A percentile compares a stretch with the other conserved stretches of the same genome.
phyloP scores from a whole-genome alignment of 140 eudicot species.

The Flaveria floridana region DNA sequence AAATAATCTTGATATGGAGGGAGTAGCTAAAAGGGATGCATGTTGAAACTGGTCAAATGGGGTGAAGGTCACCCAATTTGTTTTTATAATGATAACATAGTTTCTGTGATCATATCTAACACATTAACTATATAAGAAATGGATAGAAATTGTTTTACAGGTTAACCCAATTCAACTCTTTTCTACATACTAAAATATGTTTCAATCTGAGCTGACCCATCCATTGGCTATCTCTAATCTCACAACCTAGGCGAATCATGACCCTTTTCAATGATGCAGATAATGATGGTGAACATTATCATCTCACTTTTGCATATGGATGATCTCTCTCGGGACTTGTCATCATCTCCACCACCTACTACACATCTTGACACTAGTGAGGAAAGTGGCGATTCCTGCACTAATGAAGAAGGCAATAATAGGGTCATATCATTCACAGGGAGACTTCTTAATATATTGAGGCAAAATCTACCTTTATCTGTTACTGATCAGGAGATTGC shows the following conservation, averaged over 20 bases:
- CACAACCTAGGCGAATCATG: background rate
- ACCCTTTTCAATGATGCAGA: slow-evolving; percentile 52
- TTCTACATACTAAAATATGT: background rate
- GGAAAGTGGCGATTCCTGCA: slow-evolving; percentile 44
- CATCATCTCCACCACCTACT: slow-evolving; percentile 44
- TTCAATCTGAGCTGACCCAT: background rate
- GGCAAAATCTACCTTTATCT: slow-evolving; percentile 64
- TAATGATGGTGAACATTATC: slow-evolving; percentile 83
- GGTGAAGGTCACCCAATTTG: background rate
- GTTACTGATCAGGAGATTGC: slow-evolving; percentile 55
- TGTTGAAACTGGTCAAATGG: background rate
- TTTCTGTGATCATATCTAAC: background rate
- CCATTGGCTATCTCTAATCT: slow-evolving; percentile 4
- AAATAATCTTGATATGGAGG: background rate
- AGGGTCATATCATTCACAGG: slow-evolving; percentile 76
- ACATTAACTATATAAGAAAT: background rate
- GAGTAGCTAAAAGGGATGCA: slow-evolving; percentile 1
- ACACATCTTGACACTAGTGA: slow-evolving; percentile 36
- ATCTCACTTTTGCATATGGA: slow-evolving; percentile 86
- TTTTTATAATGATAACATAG: background rate
- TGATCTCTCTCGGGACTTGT: slow-evolving; percentile 49
- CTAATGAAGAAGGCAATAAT: slow-evolving; percentile 62
- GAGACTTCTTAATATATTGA: slow-evolving; percentile 58
- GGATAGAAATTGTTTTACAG: background rate
- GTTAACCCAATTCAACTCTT: background rate